Base-by-base conservation (phyloP, 371 early-diverging fungal genomes). In the Mortierella sp. region DNA sequence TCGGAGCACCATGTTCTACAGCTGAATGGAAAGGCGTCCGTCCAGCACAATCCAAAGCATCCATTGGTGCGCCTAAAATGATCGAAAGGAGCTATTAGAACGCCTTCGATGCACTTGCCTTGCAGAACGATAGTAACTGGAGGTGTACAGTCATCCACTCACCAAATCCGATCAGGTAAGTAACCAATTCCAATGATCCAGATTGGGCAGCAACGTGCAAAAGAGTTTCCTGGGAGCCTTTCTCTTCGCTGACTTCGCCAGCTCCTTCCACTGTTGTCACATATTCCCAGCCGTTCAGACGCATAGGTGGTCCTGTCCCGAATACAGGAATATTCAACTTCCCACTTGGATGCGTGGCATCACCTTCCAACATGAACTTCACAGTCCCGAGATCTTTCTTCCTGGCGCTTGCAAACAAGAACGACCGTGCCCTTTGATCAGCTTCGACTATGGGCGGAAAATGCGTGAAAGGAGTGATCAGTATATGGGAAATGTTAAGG, bases 131-230 rank as follows among this genome's bases (percentile, higher is more conserved):
- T 38, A 3, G 28, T 19, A 42, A 28, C 19, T 68, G 11, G 13
- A 71, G 13, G 19, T 21, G 14, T 21, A 31, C 57, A 16, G 78
- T 73, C 82, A 82, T 77, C 77, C 76, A 63, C 28, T 47, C 44
- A 68, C 68, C 68, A 24, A 38, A 4, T 21, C 24, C 68, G 13
- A 88, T 80, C 50, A 88, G 70, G 60, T 79, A 88, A 90, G 74
- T 77, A 77, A 21, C 85, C 89, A 78, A 95, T 91, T 31, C 87
- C 88, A 60, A 90, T 91, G 72, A 92, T 93, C 54, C 93, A 91
- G 83, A 90, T 93, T 63, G 96, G 93, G 79, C 92, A 91, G 88
- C 88, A 84, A 57, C 88, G 89, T 44, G 90, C 84, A 73, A 90
- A 80, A 72, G 89, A 7, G 88, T 81, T 45, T 88, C 88, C 48